Base-by-base conservation (phyloP, 2,329 filamentous ascomycete genomes). In the Ascochyta koolunga region DNA sequence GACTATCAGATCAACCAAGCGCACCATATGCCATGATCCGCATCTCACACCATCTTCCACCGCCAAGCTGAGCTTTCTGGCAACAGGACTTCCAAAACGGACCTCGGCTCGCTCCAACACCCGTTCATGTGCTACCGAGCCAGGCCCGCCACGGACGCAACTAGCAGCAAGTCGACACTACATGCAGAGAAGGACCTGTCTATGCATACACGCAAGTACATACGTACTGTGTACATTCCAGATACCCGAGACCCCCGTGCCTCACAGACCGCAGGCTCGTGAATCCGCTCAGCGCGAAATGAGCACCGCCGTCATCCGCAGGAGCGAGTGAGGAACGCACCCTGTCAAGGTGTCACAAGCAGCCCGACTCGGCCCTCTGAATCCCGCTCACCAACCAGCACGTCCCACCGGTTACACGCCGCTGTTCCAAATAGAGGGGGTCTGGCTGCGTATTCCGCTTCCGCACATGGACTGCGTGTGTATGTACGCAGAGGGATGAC, bases 41-140 rank as follows among this genome's bases (percentile, higher is more conserved):
- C 5, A 24, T 32, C 22, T 38, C 33, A 43, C 38, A 43, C 32
- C 11, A 22, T 22, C 36, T 24, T 35, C 18, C 4, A 13, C 15
- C 15, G 50, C 50, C 43, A 42, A 47, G 37, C 5, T 37, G 13
- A 10, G 4, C 18, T 19, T 11, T 16, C 15, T 35, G 38, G 10
- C 18, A 22, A 22, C 15, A 37, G 16, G 8, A n/a, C 15, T 2
- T 10, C 4, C 25, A 40, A 21, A 40, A 33, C 15, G 31, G 18
- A 46, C 41, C 40, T 48, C 50, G 50, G 44, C 51, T 40, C 27
- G 39, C 22, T 36, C 22, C 39, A 37, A 46, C 22, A 29, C 16
- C 22, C 29, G 11, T 31, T 39, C 22, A 11, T 27, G 51, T 54
- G 33, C 33, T 33, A 5, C 18, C 32, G 15, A 5, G 19, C 25